These are phyloP conservation scores for Sindora glabra DNA, from an alignment of 306 rosid species.

Conservation along the genomic window DNA sequence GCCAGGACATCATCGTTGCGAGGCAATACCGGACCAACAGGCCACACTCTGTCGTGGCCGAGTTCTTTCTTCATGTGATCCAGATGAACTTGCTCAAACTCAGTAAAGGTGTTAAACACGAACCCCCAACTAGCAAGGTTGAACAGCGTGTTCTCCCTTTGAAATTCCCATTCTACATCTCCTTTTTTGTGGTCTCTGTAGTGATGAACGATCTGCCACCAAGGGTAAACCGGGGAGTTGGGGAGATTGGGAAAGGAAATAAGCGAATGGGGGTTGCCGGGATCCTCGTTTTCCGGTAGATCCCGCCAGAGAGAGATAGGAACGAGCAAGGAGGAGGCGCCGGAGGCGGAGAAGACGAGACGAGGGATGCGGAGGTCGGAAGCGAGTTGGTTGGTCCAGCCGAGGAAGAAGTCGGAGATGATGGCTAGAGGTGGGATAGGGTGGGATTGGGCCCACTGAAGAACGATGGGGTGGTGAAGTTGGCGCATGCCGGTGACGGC, in stretches of 20 bases:
- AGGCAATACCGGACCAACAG: constrained; percentile 34
- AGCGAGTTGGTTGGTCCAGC: constrained; percentile 45
- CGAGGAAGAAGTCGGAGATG: constrained; percentile 42
- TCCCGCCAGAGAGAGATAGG: constrained; percentile 14
- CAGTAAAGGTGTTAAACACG: constrained; percentile 28
- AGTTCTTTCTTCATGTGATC: constrained; percentile 16
- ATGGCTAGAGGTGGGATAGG: constrained; percentile 23
- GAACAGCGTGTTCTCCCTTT: neutral
- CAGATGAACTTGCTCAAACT: constrained; percentile 27
- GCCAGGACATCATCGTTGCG: neutral
- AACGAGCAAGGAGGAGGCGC: constrained; percentile 11
- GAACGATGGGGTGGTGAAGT: constrained; percentile 24
- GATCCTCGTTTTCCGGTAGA: neutral
- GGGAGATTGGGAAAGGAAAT: constrained; percentile 29
- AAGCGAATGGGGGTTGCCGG: neutral
- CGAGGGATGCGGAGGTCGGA: constrained; percentile 22
- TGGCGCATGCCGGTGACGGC: constrained; percentile 6
- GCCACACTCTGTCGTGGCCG: constrained; percentile 33
- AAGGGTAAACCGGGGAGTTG: constrained; percentile 27
- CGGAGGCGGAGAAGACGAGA: constrained; percentile 35
- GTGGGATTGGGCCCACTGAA: constrained; percentile 26
- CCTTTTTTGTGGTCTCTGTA: neutral
- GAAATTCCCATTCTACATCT: constrained; percentile 19
- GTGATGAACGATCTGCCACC: constrained; percentile 20
- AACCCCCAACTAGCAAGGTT: constrained; percentile 27